Evolutionary conservation across 805 yeast species (phyloP).

Genomic region (Kodamaea kaohsiungensis): DNA sequence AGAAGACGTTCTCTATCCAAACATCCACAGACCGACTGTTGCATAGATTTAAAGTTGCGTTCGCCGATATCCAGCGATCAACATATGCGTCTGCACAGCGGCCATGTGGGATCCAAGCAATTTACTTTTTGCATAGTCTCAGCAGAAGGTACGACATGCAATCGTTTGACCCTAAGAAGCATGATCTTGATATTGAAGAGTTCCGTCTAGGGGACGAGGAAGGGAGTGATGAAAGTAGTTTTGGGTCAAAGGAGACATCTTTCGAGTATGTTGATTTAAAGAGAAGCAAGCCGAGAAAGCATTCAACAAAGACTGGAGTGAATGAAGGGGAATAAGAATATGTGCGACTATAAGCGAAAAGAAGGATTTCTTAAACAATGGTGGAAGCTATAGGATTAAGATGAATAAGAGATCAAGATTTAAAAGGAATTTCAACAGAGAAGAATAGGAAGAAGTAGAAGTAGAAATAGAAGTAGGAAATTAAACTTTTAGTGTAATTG

Average conservation of each 20-base stretch:
- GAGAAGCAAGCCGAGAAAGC: neutral
- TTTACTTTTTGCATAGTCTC: constrained; percentile 19
- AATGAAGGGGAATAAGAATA: neutral
- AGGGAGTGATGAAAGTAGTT: neutral
- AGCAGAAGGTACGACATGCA: constrained; percentile 16
- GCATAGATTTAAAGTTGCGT: constrained; percentile 15
- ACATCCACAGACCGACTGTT: constrained; percentile 17
- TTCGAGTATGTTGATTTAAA: neutral
- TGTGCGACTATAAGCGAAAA: too few relatives aligned
- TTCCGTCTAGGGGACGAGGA: constrained; percentile 7
- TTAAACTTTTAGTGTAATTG: too few relatives aligned
- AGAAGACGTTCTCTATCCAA: constrained; percentile 13
- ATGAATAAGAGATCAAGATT: neutral
- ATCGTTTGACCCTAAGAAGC: constrained; percentile 17
- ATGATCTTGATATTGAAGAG: constrained; percentile 19
- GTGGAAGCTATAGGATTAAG: too few relatives aligned
- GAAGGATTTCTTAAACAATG: too few relatives aligned
- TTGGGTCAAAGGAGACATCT: neutral
- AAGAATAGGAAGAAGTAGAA: too few relatives aligned
- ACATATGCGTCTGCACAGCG: constrained; percentile 8
- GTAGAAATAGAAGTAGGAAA: too few relatives aligned
- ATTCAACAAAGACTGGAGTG: neutral
- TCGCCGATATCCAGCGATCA: constrained; percentile 13
- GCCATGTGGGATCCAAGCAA: constrained; percentile 15
- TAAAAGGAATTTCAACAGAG: too few relatives aligned